Base-by-base conservation (phyloP, 2,329 filamentous ascomycete species). In the Davidsoniella virescens region DNA sequence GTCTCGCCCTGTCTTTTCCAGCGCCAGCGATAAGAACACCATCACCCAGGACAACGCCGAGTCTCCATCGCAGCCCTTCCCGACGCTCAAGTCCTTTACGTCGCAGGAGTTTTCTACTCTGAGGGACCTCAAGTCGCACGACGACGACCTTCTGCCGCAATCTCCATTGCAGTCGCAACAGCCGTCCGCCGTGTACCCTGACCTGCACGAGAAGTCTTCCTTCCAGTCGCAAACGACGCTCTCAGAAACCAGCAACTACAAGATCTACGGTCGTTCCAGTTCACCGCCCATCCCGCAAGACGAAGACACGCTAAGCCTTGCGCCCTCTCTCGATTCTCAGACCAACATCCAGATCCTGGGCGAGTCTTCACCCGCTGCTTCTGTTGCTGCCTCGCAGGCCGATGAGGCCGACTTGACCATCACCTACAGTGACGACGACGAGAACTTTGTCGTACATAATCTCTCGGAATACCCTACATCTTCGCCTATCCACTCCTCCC, bases 161-260 rank as follows among this genome's bases (percentile, higher is more conserved):
- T 16, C 43, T 29, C 33, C 25, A 29, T 3, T 16, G 33, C 25
- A 45, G 33, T 12, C 29, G 29, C 29, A 33, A 33, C 29, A 33
- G 29, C 29, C 29, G 29, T 23, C 9, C 14, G 16, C 48, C 29
- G 52, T 40, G 20, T 50, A 44, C 45, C 52, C 47, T 33, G 48
- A 50, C 43, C 29, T 53, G 14, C 44, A 53, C 40, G 52, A 47
- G 23, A 53, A 53, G 44, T 41, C 52, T 17, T 53, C 52, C 10
- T 44, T 55, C 37, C 47, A 54, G 38, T 55, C 51, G 9, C 64
- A 61, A 42, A 71, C 71, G 9, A 73, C 70, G 3, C 55, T 66
- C 2, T 71, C 70, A 14, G 71, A 74, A 39, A 67, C 64, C 14
- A 67, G 70, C 42, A 77, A 78, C 57, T 74, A 75, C 66, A 70